Evolutionary conservation across 2,329 filamentous ascomycete genomes (phyloP).

Genomic region (Cladorrhinum sp.): DNA sequence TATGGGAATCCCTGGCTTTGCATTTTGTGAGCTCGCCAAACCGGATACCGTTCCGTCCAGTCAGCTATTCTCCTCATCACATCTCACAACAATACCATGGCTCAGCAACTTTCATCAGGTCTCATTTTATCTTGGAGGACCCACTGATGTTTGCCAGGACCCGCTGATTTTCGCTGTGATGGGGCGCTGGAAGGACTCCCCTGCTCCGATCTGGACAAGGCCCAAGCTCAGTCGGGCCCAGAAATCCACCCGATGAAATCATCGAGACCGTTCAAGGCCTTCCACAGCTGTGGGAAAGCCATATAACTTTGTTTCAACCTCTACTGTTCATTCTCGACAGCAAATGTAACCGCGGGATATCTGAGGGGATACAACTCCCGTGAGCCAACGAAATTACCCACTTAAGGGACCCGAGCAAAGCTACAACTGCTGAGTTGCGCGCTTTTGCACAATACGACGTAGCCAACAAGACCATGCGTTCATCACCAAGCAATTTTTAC

Average conservation of each 20-base stretch:
- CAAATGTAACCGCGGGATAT: background rate
- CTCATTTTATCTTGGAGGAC: background rate
- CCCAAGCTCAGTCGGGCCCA: background rate
- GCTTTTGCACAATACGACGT: slow-evolving; percentile 20
- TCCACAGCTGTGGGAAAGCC: background rate
- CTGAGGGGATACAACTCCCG: background rate
- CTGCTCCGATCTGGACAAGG: background rate
- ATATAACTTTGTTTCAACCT: background rate
- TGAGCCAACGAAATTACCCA: background rate
- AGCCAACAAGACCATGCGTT: slow-evolving; percentile 4
- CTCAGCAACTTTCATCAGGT: too few relatives aligned
- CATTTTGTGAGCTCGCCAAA: too few relatives aligned
- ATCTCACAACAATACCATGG: background rate
- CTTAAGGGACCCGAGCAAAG: background rate
- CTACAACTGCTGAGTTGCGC: slow-evolving; percentile 7
- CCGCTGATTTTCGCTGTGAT: background rate
- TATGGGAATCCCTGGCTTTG: too few relatives aligned
- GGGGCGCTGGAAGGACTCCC: background rate
- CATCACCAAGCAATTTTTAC: slow-evolving; percentile 17
- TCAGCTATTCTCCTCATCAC: too few relatives aligned
- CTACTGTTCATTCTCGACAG: slow-evolving; percentile 8
- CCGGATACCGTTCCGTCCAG: too few relatives aligned
- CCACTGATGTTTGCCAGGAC: background rate
- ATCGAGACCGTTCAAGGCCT: background rate
- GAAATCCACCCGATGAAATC: background rate